These are phyloP conservation scores for Cylindrotheca closterium DNA, from an alignment of 108 stramenopile genomes.

Conservation along the genomic window DNA sequence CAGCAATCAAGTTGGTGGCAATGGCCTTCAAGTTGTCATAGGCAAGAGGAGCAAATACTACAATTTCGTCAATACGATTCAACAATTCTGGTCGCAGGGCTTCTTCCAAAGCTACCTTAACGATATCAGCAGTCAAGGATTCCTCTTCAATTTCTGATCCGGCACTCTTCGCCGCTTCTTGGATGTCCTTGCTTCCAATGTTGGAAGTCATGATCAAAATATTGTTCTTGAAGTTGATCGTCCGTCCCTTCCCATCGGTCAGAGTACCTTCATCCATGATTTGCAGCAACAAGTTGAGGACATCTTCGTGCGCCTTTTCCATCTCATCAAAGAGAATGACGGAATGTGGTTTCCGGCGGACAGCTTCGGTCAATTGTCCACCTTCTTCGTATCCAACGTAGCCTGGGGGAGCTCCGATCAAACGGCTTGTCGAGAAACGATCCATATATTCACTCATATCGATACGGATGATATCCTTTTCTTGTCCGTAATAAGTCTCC, in stretches of 20 bases:
- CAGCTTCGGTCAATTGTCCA: constrained; percentile 95
- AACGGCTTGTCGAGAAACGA: constrained; percentile 85
- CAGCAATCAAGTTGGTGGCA: constrained; percentile 47
- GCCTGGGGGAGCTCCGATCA: constrained; percentile 93
- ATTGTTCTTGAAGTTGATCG: constrained; percentile 92
- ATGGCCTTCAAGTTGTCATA: constrained; percentile 77
- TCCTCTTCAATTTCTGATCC: constrained; percentile 24
- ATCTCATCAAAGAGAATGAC: constrained; percentile 77
- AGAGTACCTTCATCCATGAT: constrained; percentile 94
- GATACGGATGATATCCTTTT: constrained; percentile 88
- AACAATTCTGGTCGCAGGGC: constrained; percentile 89
- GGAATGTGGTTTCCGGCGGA: constrained; percentile 74
- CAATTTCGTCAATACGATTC: constrained; percentile 96
- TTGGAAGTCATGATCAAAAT: constrained; percentile 97
- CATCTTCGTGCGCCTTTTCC: constrained; percentile 94
- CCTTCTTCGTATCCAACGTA: constrained; percentile 95
- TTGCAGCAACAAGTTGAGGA: constrained; percentile 90
- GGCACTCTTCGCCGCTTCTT: constrained; percentile 58
- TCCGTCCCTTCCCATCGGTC: constrained; percentile 94
- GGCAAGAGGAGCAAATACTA: constrained; percentile 84
- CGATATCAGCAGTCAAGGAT: constrained; percentile 32
- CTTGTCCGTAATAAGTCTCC: constrained; percentile 81
- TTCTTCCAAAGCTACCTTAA: constrained; percentile 65
- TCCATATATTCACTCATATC: constrained; percentile 97
- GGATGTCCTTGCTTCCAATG: constrained; percentile 84